Base-by-base conservation (phyloP, 305 asterid genomes). In the Fraxinus baroniana region DNA sequence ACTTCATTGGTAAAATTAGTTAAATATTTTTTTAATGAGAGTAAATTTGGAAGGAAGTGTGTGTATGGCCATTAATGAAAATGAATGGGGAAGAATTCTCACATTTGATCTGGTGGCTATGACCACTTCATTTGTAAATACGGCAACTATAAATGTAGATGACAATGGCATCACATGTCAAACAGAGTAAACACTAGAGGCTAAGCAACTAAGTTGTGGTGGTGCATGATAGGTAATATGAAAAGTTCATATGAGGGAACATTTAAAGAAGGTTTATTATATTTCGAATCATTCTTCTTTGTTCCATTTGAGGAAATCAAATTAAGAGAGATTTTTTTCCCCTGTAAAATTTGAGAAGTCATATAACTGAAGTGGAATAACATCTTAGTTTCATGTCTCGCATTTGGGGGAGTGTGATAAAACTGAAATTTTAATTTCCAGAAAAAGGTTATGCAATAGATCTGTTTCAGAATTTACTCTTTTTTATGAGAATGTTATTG, bases 91-190 rank as follows among this genome's bases (percentile, higher is more conserved):
- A 79, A 78, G 75, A 32, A 64, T 73, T 79, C 62, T 36, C 80
- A 64, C 44, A 55, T 66, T 79, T 62, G 71, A 62, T 62, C 10
- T 62, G 71, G 30, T 62, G 71, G 24, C 64, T 55, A 55, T 64
- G 32, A 64, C n/a, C 72, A 10, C 33, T 64, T 24, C 33, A 64
- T 68, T 10, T 68, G 26, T 2, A 68, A 68, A 68, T 5, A 72
- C 80, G 55, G 49, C 13, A 66, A 66, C 74, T 66, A 66, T 66
- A 68, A 62, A 28, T 86, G 37, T 79, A 20, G 68, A 41, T 30
- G 22, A 57, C 71, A 80, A 74, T 79, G 86, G 80, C 79, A n/a
- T 85, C 74, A 36, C 83, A 77, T 36, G 46, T 57, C 81, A 79
- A 70, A 32, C 81, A 79, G 41, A 33, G 84, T 64, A 73, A 76